Evolutionary conservation across 1,284 basidiomycete genomes (phyloP), one percentile per base, ranked within the genome.

Genomic region (Sporisorium graminicola): DNA sequence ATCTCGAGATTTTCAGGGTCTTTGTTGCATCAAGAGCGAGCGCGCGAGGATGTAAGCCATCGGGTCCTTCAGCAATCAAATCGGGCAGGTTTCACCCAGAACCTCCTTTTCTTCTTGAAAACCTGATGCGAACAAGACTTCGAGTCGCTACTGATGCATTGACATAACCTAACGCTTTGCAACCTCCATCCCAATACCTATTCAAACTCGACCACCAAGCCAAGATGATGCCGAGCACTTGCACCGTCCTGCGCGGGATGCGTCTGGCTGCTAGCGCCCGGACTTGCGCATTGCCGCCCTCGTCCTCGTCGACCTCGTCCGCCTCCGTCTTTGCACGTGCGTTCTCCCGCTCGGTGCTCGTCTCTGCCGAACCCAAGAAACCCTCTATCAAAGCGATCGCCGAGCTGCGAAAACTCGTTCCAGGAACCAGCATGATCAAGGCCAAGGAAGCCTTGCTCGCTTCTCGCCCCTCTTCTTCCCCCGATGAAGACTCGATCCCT

Each of bases 381-480:
- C 81, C 82, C 0, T 75, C 91, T 33, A 88, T 93, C 62, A 91
- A 92, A 72, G 91, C 95, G 73, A 92, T 98, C 71, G 92, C 92
- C 2, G 91, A 94, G 86, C 90, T 98, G 37, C 91, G 95, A 65
- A 93, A 92, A 87, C 88, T 89, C 67, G 90, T 91, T 77, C 88
- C 82, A 0, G 83, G 87, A 49, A 93, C 93, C 58, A 93, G 93
- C 14, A 91, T 97, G 81, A 89, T 91, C 51, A 94, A 95, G 87
- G 95, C 95, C 52, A 91, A 92, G 55, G 93, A 96, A 86, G 95
- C 95, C 2, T 91, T 98, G 62, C 86, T 88, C 55, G 90, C 91
- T 27, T 89, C 90, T 37, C 74, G 78, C 9, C 18, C 75, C 8
- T 3, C 70, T 5, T n/a, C 52, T 0, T 35, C 59, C 0, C 71